Evolutionary conservation across 2,329 filamentous ascomycete species (phyloP).

Genomic region (Phyllosticta citribraziliensis): DNA sequence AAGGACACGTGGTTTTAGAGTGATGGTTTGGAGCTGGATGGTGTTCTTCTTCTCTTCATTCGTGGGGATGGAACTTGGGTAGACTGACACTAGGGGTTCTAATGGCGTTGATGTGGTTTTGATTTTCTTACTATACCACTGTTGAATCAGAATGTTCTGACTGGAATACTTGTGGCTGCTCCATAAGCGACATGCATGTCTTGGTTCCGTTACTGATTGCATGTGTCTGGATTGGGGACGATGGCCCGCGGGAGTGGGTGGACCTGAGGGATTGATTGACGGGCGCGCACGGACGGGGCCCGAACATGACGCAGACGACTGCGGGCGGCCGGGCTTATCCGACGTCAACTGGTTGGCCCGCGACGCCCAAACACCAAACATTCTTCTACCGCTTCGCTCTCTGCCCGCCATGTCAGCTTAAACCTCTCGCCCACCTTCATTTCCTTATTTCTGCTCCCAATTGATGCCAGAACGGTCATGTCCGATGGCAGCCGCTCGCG

Average conservation of each 20-base stretch:
- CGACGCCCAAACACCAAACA: neutral
- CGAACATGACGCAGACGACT: slow-evolving; percentile 11
- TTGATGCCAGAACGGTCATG: slow-evolving; percentile 33
- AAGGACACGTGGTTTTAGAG: neutral
- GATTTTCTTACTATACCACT: neutral
- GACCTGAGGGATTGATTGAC: too few relatives aligned
- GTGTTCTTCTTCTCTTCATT: neutral
- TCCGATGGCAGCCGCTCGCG: slow-evolving; percentile 41
- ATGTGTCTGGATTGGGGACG: too few relatives aligned
- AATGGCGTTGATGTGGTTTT: neutral
- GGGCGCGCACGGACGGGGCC: neutral
- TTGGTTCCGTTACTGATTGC: neutral
- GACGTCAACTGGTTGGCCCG: neutral
- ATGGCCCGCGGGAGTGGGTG: too few relatives aligned
- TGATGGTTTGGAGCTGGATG: neutral
- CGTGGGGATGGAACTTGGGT: neutral
- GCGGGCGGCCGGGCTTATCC: neutral
- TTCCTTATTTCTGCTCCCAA: neutral
- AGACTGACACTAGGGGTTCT: neutral
- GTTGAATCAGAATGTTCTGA: neutral
- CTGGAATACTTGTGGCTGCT: neutral
- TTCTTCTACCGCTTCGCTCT: neutral
- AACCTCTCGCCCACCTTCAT: neutral
- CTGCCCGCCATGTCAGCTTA: slow-evolving; percentile 3
- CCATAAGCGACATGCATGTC: neutral